These are phyloP conservation scores for Arthroderma uncinatum DNA, from an alignment of 2,329 filamentous ascomycete genomes.

Conservation along the genomic window DNA sequence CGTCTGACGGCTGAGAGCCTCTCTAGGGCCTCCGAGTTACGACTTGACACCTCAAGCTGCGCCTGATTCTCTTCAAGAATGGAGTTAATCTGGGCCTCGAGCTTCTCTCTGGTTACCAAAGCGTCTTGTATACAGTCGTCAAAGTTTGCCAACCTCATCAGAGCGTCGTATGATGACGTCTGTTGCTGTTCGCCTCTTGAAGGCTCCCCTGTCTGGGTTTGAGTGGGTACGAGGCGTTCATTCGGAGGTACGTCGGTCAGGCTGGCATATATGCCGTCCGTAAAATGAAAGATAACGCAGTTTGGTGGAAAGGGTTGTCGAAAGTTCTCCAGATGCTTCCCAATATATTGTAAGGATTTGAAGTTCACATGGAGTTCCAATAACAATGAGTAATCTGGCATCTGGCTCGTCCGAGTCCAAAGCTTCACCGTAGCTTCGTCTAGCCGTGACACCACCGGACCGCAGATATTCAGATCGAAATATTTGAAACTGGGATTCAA, in stretches of 20 bases:
- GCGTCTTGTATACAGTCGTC: slow-evolving; percentile 89
- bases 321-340: slow-evolving; percentile 51
- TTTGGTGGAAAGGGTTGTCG: slow-evolving; percentile 67
- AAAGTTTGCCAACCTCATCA: slow-evolving; percentile 79
- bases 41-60: slow-evolving; percentile 23
- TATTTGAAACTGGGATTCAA: slow-evolving; percentile 85
- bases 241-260: slow-evolving; percentile 52
- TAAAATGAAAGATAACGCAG: slow-evolving; percentile 71
- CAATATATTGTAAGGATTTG: slow-evolving; percentile 65
- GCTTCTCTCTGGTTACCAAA: slow-evolving; percentile 58
- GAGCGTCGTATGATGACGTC: slow-evolving; percentile 72
- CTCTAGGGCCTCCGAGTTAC: slow-evolving; percentile 31
- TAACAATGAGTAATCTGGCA: slow-evolving; percentile 50
- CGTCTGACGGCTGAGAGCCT: slow-evolving; percentile 34
- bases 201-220: background rate
- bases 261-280: slow-evolving; percentile 75
- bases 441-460: slow-evolving; percentile 53
- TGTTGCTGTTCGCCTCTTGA: slow-evolving; percentile 42
- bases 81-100: slow-evolving; percentile 66
- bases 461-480: slow-evolving; percentile 61
- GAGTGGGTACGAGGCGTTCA: slow-evolving; percentile 16
- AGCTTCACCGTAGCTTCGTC: slow-evolving; percentile 57
- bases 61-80: slow-evolving; percentile 31
- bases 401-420: slow-evolving; percentile 54
- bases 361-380: slow-evolving; percentile 64